Percentiles rank a stretch among this genome's conserved stretches.
Conservation (phyloP, 306 rosid genomes). For the Senna tora region DNA sequence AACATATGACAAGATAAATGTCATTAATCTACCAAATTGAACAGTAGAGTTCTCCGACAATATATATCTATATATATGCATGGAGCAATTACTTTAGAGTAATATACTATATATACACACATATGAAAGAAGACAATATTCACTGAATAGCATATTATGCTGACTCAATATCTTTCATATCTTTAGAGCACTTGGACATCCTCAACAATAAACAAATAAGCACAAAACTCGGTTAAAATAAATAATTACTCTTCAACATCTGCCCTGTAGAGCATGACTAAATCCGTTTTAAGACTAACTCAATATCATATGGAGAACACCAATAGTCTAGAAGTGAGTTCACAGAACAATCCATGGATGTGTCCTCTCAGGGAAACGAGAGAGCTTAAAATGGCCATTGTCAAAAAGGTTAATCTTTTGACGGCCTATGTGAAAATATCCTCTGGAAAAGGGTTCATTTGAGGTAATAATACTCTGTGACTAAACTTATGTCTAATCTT, state of each 20-base stretch:
- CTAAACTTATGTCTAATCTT: neutral
- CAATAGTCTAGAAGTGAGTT: conserved; percentile 12
- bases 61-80: neutral
- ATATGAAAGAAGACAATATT: neutral
- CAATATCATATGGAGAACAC: conserved; percentile 12
- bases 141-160: conserved; percentile 6
- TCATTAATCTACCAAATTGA: conserved; percentile 22
- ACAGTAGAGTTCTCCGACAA: conserved; percentile 34
- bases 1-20: conserved; percentile 14
- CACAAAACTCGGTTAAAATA: conserved; percentile 21
- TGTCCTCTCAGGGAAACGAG: conserved; percentile 10
- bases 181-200: neutral
- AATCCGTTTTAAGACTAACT: neutral
- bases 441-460: neutral
- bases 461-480: conserved; percentile 16
- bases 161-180: neutral
- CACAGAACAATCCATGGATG: conserved; percentile 2
- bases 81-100: conserved; percentile 18
- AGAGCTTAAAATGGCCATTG: neutral
- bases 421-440: neutral
- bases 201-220: neutral
- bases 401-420: neutral
- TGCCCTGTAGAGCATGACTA: conserved; percentile 5
- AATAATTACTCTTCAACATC: neutral
- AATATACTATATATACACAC: neutral